Conservation (phyloP, 768 basidiomycete genomes). For the Tricholoma terreum region DNA sequence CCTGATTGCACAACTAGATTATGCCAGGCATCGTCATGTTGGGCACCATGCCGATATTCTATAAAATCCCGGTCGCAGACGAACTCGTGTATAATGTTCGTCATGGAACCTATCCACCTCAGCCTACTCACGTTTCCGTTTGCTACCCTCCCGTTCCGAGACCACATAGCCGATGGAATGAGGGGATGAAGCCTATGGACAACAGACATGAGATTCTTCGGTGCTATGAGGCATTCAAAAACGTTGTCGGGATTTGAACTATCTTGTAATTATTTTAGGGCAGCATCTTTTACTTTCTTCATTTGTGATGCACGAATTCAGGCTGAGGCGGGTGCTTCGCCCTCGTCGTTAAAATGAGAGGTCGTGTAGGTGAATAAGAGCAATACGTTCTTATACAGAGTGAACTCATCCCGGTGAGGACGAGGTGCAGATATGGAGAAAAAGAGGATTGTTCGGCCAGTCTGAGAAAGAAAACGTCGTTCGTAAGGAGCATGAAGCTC, state of each 20-base stretch:
- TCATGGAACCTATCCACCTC: constrained; percentile 12
- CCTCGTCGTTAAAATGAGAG: too few relatives aligned
- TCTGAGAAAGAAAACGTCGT: too few relatives aligned
- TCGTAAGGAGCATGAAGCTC: too few relatives aligned
- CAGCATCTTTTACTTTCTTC: too few relatives aligned
- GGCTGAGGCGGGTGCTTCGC: too few relatives aligned
- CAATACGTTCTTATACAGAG: too few relatives aligned
- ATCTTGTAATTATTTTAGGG: too few relatives aligned
- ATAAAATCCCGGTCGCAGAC: constrained; percentile 19
- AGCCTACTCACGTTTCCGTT: constrained; percentile 12
- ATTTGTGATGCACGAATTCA: too few relatives aligned
- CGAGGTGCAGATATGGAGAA: too few relatives aligned
- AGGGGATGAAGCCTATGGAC: constrained; percentile 3
- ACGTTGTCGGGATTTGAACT: neutral
- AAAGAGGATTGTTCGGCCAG: too few relatives aligned
- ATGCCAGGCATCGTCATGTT: constrained; percentile 21
- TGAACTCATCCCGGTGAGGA: too few relatives aligned
- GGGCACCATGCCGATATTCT: constrained; percentile 22
- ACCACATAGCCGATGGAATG: neutral
- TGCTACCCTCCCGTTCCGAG: constrained; percentile 11
- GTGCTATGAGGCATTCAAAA: neutral
- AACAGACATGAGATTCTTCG: neutral
- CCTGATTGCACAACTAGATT: neutral
- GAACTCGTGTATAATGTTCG: constrained; percentile 12
- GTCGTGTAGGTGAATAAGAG: too few relatives aligned